These are phyloP conservation scores for Lotmaria passim DNA, from an alignment of 208 protist species.

Conservation along the genomic window DNA sequence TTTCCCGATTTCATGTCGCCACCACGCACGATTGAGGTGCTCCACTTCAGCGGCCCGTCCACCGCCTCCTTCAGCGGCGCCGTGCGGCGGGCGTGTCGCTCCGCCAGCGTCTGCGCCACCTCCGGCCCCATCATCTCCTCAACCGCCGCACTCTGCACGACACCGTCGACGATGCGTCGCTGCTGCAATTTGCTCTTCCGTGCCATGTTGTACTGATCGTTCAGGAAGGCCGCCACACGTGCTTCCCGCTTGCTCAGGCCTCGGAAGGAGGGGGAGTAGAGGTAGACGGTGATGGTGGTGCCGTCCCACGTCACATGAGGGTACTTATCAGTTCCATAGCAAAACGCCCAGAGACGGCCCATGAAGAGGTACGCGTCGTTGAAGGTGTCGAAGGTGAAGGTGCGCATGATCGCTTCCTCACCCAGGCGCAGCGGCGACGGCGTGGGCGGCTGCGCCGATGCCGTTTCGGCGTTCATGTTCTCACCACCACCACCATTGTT, in stretches of 20 bases:
- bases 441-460: conserved; percentile 23
- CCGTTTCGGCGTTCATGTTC: neutral
- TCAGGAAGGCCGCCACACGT: conserved; percentile 80
- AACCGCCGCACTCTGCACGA: conserved; percentile 36
- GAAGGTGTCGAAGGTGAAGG: conserved; percentile 67
- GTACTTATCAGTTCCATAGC: conserved; percentile 87
- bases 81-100: conserved; percentile 47
- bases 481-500: neutral
- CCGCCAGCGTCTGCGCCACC: conserved; percentile 34
- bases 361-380: conserved; percentile 84
- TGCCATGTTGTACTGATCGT: conserved; percentile 88
- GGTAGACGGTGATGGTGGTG: conserved; percentile 67
- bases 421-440: conserved; percentile 35
- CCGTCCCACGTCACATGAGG: conserved; percentile 70
- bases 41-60: conserved; percentile 45
- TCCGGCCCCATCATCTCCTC: conserved; percentile 54
- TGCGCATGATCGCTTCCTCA: conserved; percentile 77
- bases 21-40: neutral
- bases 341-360: conserved; percentile 85
- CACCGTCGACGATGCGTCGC: conserved; percentile 26
- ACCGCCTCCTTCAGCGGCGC: conserved; percentile 50
- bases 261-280: conserved; percentile 85
- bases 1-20: too few species aligned
- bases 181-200: conserved; percentile 78
- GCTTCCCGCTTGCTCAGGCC: conserved; percentile 84